A percentile compares a stretch with the other conserved stretches of the same genome.
phyloP scores from a whole-genome alignment of 2,329 filamentous ascomycete species.

The Chrysoporthe austroafricana region DNA sequence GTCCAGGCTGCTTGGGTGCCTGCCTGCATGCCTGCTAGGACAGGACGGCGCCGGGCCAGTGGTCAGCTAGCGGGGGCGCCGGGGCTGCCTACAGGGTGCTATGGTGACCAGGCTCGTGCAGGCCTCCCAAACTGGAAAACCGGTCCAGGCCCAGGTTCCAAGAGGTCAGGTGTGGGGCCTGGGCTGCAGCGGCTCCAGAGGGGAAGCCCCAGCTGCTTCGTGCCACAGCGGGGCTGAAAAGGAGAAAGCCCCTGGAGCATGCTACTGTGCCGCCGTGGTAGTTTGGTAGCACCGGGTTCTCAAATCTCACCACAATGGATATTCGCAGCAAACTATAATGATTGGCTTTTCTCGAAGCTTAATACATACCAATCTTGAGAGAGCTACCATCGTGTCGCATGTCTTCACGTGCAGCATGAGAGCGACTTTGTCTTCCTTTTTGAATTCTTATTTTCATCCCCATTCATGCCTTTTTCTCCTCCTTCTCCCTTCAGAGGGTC shows the following conservation, averaged over 20 bases:
- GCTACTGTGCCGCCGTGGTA: background rate
- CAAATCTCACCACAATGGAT: background rate
- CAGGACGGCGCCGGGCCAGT: background rate
- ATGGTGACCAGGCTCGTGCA: background rate
- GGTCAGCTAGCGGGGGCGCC: background rate
- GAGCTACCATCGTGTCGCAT: background rate
- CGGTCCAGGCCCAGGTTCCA: conserved; percentile 4
- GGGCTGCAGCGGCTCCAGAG: background rate
- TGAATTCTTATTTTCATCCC: background rate
- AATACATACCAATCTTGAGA: background rate
- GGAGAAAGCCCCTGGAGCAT: conserved; percentile 1
- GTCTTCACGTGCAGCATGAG: background rate
- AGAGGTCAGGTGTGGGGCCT: conserved; percentile 6
- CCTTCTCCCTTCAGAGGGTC: background rate
- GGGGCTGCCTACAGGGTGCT: background rate
- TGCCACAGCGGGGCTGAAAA: conserved; percentile 18
- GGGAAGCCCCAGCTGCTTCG: background rate
- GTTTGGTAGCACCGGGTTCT: background rate
- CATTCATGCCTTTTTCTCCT: background rate
- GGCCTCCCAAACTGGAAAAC: conserved; percentile 7
- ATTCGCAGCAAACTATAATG: background rate
- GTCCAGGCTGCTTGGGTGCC: background rate
- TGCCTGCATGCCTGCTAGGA: background rate
- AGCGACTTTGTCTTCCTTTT: background rate
- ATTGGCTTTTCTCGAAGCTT: background rate